Percentiles rank a stretch among this genome's conserved stretches.
Evolutionary conservation across 805 yeast genomes (phyloP).

Genomic region (Starmerella geochares): DNA sequence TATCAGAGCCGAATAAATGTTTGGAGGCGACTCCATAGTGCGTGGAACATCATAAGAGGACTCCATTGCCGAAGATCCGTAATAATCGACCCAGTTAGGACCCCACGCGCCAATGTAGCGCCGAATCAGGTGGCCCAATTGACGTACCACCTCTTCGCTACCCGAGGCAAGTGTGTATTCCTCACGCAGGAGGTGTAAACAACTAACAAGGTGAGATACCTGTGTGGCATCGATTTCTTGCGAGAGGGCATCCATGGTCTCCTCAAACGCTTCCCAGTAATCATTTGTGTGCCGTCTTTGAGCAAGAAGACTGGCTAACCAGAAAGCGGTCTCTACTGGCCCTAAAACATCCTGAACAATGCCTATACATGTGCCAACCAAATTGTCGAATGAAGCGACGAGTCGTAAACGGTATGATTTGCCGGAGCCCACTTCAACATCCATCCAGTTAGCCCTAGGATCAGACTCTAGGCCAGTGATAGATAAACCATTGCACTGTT

Average conservation of each 20-base stretch:
- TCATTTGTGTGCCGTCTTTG: too few species aligned
- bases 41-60: neutral
- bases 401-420: neutral
- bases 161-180: slow-evolving; percentile 54
- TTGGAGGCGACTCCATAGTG: neutral
- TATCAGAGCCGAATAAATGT: neutral
- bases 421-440: neutral
- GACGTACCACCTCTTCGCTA: slow-evolving; percentile 31
- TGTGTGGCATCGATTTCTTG: neutral
- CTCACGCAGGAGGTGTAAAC: slow-evolving; percentile 69
- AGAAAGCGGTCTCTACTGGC: neutral
- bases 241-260: neutral
- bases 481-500: neutral
- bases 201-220: slow-evolving; percentile 41
- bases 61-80: slow-evolving; percentile 27
- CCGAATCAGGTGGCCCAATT: slow-evolving; percentile 48
- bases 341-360: slow-evolving; percentile 10
- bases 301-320: slow-evolving; percentile 2
- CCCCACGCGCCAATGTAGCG: slow-evolving; percentile 52
- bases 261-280: slow-evolving; percentile 9
- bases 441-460: slow-evolving; percentile 11
- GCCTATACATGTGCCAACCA: slow-evolving; percentile 4
- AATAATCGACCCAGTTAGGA: slow-evolving; percentile 65
- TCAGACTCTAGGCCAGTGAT: slow-evolving; percentile 1
- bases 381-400: neutral